Conservation (phyloP, 805 yeast species). For the Myxozyma neotropica region DNA sequence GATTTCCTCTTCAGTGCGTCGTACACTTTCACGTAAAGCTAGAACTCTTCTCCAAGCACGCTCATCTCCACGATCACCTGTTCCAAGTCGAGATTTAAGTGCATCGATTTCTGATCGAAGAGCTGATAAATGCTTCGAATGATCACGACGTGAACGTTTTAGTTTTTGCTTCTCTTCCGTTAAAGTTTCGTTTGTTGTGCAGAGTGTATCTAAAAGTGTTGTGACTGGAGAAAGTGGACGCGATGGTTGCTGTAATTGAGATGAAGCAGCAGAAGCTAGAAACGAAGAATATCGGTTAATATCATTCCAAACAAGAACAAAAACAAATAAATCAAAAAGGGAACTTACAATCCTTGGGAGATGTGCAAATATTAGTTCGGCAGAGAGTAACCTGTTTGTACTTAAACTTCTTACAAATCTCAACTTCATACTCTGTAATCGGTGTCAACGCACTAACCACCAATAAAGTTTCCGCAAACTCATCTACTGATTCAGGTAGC, state of each 20-base stretch:
- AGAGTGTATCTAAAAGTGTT: conserved; percentile 65
- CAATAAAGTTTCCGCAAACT: conserved; percentile 51
- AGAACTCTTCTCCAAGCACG: conserved; percentile 57
- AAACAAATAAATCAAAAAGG: background rate
- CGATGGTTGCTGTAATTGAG: conserved; percentile 33
- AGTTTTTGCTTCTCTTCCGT: conserved; percentile 59
- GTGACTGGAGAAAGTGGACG: conserved; percentile 59
- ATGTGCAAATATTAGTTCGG: conserved; percentile 30
- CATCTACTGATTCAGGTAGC: conserved; percentile 8
- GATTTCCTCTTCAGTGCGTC: conserved; percentile 44
- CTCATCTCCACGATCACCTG: conserved; percentile 58
- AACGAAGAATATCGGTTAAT: background rate
- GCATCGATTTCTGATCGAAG: conserved; percentile 60
- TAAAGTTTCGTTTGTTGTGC: conserved; percentile 63
- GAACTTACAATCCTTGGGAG: conserved; percentile 27
- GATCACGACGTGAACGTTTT: conserved; percentile 60
- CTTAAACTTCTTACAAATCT: conserved; percentile 46
- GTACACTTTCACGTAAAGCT: conserved; percentile 52
- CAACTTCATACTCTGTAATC: conserved; percentile 63
- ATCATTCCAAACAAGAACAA: too few relatives aligned
- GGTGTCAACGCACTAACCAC: conserved; percentile 69
- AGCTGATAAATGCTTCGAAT: conserved; percentile 55
- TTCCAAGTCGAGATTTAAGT: conserved; percentile 51
- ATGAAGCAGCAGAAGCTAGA: conserved; percentile 16
- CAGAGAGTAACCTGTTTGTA: conserved; percentile 26